These are phyloP conservation scores for Coniochaeta sp. DNA, from an alignment of 2,329 filamentous ascomycete genomes.

Conservation along the genomic window DNA sequence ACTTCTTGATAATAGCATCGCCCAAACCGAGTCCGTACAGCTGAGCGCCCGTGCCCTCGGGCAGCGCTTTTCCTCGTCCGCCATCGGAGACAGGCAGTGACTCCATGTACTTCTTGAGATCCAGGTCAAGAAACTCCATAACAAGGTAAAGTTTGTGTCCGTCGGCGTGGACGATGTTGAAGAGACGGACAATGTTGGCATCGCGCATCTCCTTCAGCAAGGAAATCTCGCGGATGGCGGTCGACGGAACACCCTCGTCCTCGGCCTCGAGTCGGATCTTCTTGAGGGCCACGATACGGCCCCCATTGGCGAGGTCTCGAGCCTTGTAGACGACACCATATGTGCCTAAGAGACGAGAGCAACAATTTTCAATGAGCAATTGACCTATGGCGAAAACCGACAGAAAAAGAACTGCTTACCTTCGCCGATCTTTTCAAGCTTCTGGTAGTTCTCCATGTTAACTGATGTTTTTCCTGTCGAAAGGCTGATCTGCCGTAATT, in stretches of 20 bases:
- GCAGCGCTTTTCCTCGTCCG: slow-evolving; percentile 72
- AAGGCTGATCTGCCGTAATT: neutral
- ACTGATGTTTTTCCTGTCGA: neutral
- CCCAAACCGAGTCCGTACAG: slow-evolving; percentile 64
- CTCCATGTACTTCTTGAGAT: slow-evolving; percentile 94
- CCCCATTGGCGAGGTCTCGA: slow-evolving; percentile 66
- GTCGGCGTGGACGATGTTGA: slow-evolving; percentile 88
- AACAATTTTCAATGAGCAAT: neutral
- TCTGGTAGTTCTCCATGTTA: slow-evolving; percentile 83
- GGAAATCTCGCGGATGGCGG: slow-evolving; percentile 85
- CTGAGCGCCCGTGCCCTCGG: slow-evolving; percentile 60
- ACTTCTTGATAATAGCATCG: slow-evolving; percentile 79
- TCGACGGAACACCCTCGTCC: slow-evolving; percentile 84
- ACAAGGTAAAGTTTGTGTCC: slow-evolving; percentile 89
- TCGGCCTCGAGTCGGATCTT: slow-evolving; percentile 89
- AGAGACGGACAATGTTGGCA: slow-evolving; percentile 73
- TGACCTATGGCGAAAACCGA: neutral
- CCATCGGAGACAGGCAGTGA: slow-evolving; percentile 72
- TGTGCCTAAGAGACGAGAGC: slow-evolving; percentile 49
- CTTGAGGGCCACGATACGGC: slow-evolving; percentile 81
- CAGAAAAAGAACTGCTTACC: slow-evolving; percentile 40
- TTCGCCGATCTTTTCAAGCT: slow-evolving; percentile 88
- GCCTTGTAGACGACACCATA: slow-evolving; percentile 93
- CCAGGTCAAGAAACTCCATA: slow-evolving; percentile 79
- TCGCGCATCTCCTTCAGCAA: slow-evolving; percentile 89